Evolutionary conservation across 768 basidiomycete species (phyloP).

Genomic region (Pholiota molesta): DNA sequence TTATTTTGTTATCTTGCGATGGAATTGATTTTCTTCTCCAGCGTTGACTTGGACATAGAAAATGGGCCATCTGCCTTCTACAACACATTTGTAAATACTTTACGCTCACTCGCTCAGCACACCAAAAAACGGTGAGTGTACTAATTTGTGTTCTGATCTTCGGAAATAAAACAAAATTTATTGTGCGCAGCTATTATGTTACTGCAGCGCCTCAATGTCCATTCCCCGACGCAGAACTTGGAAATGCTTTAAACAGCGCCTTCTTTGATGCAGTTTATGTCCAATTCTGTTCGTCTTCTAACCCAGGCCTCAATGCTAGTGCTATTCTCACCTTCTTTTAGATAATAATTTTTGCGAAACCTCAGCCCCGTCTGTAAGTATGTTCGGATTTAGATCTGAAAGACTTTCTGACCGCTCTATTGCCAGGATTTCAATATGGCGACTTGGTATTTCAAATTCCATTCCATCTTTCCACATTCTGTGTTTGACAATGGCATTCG

Average conservation of each 20-base stretch:
- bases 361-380: conserved; percentile 38
- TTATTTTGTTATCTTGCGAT: background rate
- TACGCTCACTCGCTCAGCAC: conserved; percentile 50
- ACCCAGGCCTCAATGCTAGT: conserved; percentile 1
- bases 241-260: conserved; percentile 59
- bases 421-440: conserved; percentile 56
- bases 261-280: conserved; percentile 74
- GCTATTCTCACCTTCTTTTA: conserved; percentile 14
- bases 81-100: conserved; percentile 52
- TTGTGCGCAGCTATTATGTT: conserved; percentile 54
- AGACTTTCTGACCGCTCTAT: conserved; percentile 3
- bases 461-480: background rate
- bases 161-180: background rate
- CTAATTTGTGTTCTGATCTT: background rate
- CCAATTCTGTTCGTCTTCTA: conserved; percentile 55
- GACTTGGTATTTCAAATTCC: conserved; percentile 35
- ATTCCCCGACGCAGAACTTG: conserved; percentile 67
- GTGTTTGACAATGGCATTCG: background rate
- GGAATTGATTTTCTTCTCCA: conserved; percentile 17
- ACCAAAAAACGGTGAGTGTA: conserved; percentile 49
- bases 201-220: conserved; percentile 68
- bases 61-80: conserved; percentile 55
- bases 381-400: conserved; percentile 13
- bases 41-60: conserved; percentile 75
- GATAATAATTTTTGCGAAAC: conserved; percentile 64